Base-by-base conservation (phyloP, 352 stramenopile species). In the Phytophthora sojae region DNA sequence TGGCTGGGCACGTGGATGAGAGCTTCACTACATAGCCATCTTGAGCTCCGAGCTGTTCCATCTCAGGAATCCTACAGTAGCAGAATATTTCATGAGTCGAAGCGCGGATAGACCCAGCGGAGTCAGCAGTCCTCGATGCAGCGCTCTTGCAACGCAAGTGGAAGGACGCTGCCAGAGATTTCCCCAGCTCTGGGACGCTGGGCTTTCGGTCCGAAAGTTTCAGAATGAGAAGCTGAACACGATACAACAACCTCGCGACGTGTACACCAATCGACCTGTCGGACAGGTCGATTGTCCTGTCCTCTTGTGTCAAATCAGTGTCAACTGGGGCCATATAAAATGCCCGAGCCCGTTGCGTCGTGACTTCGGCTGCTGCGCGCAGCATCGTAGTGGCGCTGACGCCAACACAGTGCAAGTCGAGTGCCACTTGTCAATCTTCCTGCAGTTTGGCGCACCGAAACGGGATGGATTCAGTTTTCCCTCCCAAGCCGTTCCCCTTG, bases 401-500 rank as follows among this genome's bases (percentile, higher is more conserved):
- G 15, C 9, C n/a, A 52, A 21, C 35, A 12, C 19, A 14, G 30
- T 58, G 30, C 21, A 37, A 60, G n/a, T 9, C n/a, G 9, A 60
- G 55, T 60, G 54, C 29, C 63, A 70, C 63, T 65, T 64, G 23
- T 60, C 30, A 65, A 65, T 47, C 19, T 29, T 50, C 23, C 32
- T 45, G 25, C 17, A 21, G n/a, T 45, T 45, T 62, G 26, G 57
- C 58, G 37, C 66, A 69, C 44, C 59, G 59, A 73, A 73, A 68
- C 66, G 54, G 59, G 35, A 73, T 73, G 66, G 45, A 17, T 64
- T 23, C 17, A 19, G 32, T 50, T 15, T 75, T 67, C 57, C 69
- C 69, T 8, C 69, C 62, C 7, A 49, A 59, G 42, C 57, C 69
- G 35, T 50, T 76, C 52, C 26, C 12, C 0, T 45, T 72, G 35